Base-by-base conservation (phyloP, 495 filamentous ascomycete species). In the Immersiella caudata region DNA sequence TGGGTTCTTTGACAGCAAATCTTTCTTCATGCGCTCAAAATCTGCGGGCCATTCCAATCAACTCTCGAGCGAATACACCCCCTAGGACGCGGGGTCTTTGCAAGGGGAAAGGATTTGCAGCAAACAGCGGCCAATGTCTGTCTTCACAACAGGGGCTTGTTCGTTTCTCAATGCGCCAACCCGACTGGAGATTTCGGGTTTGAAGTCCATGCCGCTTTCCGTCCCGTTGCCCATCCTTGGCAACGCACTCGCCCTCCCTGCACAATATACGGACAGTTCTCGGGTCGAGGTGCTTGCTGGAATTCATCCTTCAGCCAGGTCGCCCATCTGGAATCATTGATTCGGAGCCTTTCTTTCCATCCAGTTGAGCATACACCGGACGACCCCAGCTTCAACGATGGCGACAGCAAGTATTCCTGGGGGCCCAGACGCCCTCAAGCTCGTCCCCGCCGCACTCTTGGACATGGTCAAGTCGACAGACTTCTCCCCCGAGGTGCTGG, bases 401-500 rank as follows among this genome's bases (percentile, higher is more conserved):
- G 22, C 24, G 0, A 52, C 59, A 4, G 20, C 46, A 21, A 52
- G 22, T 21, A 50, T 21, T 12, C 8, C 40, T 46, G 40, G 40
- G 2, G 40, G 40, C 21, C 25, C 46, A 12, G 60, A 63, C 46
- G 24, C 40, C 36, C 40, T 63, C 60, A n/a, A 26, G 22, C 36
- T 29, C 20, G 21, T 50, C 25, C 24, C 14, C 21, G 18, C 40
- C 8, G 51, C 62, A 26, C 16, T 56, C 65, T 33, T 69, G 27
- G 68, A 74, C 9, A 24, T 63, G 60, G 51, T 54, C 20, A 57
- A 63, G 22, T 27, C 62, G 21, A 54, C 24, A n/a, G 70, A 69
- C 0, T 18, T 72, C 4, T 65, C 70, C 14, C 66, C 64, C 0
- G 75, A 74, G 18, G 56, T 65, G 26, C 50, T 66, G n/a, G 51